These are phyloP conservation scores for Raddia distichophylla DNA, from an alignment of 176 grass and related monocot genomes.

Conservation along the genomic window DNA sequence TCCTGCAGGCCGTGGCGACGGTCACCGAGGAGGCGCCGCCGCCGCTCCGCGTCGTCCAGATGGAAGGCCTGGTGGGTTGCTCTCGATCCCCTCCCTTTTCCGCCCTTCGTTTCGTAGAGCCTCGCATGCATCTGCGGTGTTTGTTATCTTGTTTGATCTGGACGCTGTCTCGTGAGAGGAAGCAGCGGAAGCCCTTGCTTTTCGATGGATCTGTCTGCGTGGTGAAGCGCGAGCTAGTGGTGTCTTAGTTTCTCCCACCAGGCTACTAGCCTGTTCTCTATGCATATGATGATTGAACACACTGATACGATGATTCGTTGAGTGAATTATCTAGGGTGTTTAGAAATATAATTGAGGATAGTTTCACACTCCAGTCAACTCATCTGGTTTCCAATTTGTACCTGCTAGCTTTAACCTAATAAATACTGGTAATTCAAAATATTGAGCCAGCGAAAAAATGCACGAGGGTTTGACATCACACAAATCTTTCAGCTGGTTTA, in stretches of 20 bases:
- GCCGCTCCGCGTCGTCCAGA: slow-evolving; percentile 85
- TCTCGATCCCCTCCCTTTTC: neutral
- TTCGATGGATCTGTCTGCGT: slow-evolving; percentile 30
- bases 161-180: neutral
- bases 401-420: neutral
- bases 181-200: neutral
- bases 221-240: neutral
- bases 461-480: neutral
- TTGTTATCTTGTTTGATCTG: slow-evolving; percentile 29
- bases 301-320: neutral
- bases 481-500: neutral
- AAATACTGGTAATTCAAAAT: neutral
- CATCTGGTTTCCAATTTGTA: neutral
- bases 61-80: slow-evolving; percentile 90
- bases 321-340: neutral
- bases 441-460: neutral
- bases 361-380: neutral
- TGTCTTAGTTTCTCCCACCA: neutral
- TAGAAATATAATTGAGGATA: neutral
- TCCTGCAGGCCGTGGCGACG: slow-evolving; percentile 82
- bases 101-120: neutral
- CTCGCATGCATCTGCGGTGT: neutral
- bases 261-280: no score
- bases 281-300: neutral
- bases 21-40: slow-evolving; percentile 63